phyloP scores from a whole-genome alignment of 805 yeast genomes.

The Wickerhamomyces alni region DNA sequence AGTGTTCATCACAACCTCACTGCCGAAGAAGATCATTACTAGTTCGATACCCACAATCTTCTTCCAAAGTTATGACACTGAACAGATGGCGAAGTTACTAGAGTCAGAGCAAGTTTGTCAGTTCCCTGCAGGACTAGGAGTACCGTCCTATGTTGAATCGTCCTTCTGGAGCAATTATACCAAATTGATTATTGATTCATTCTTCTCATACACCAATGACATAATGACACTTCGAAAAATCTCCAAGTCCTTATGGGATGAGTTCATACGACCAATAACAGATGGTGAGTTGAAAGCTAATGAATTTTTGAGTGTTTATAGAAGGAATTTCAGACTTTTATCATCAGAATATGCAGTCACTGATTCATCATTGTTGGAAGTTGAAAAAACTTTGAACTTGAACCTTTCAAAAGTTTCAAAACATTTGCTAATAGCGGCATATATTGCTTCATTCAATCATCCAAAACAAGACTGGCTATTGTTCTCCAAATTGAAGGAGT shows the following conservation, averaged over 20 bases:
- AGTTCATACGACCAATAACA: conserved; percentile 15
- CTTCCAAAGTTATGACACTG: conserved; percentile 15
- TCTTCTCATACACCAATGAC: conserved; percentile 18
- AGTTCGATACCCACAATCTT: conserved; percentile 13
- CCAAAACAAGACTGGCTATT: conserved; percentile 61
- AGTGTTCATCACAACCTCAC: conserved; percentile 13
- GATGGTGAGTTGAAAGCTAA: conserved; percentile 7
- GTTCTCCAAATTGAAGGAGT: conserved; percentile 59
- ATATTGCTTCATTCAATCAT: conserved; percentile 73
- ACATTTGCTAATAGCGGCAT: conserved; percentile 74
- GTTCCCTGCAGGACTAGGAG: conserved; percentile 7
- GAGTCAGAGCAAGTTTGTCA: conserved; percentile 1
- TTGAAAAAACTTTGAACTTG: conserved; percentile 15
- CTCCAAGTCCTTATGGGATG: conserved; percentile 17
- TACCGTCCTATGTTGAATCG: neutral
- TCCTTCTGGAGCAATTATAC: conserved; percentile 20
- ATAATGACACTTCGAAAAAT: conserved; percentile 13
- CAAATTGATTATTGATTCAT: conserved; percentile 20
- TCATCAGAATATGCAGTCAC: conserved; percentile 28
- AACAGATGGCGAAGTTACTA: conserved; percentile 10
- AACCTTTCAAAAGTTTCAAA: conserved; percentile 60
- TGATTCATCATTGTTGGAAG: conserved; percentile 7
- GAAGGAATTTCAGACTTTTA: conserved; percentile 24
- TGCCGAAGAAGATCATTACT: conserved; percentile 15
- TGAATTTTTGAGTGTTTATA: conserved; percentile 23